Evolutionary conservation across 1,284 basidiomycete genomes (phyloP).

Genomic region (Trametes versicolor): DNA sequence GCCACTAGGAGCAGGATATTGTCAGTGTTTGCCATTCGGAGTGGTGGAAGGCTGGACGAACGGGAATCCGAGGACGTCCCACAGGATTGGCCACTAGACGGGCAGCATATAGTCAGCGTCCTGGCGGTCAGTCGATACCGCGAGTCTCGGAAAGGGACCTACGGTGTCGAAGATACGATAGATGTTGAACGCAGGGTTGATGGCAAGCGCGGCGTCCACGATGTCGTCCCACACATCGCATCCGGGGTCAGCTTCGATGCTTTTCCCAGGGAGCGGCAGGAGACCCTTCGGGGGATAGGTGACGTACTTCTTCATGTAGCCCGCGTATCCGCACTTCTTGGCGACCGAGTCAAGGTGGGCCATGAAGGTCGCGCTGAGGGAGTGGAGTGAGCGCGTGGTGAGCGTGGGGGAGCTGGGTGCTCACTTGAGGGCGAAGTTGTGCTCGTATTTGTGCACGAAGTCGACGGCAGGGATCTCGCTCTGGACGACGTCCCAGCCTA

Average conservation of each 20-base stretch:
- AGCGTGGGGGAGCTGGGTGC: no score
- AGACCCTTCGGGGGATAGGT: conserved; percentile 71
- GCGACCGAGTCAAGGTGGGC: conserved; percentile 63
- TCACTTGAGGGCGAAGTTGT: conserved; percentile 80
- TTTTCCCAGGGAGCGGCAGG: conserved; percentile 69
- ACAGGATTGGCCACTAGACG: conserved; percentile 61
- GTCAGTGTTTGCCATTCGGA: neutral
- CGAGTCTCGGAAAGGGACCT: conserved; percentile 32
- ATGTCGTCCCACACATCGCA: conserved; percentile 77
- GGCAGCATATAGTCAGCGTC: conserved; percentile 7
- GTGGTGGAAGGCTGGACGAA: neutral
- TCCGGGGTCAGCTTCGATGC: conserved; percentile 52
- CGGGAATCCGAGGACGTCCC: conserved; percentile 84
- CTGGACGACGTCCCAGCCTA: conserved; percentile 64
- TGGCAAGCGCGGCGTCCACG: conserved; percentile 62
- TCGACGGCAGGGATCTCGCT: conserved; percentile 73
- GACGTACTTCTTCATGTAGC: conserved; percentile 69
- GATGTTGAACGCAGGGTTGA: conserved; percentile 82
- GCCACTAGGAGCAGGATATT: conserved; percentile 42
- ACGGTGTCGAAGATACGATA: conserved; percentile 80
- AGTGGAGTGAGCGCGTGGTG: conserved; percentile 66
- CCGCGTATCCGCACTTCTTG: conserved; percentile 66
- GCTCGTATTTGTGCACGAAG: conserved; percentile 76
- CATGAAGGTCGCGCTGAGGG: conserved; percentile 77
- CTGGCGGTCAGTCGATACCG: neutral